Base-by-base conservation (phyloP, 2,329 filamentous ascomycete species). In the Nothopassalora personata region DNA sequence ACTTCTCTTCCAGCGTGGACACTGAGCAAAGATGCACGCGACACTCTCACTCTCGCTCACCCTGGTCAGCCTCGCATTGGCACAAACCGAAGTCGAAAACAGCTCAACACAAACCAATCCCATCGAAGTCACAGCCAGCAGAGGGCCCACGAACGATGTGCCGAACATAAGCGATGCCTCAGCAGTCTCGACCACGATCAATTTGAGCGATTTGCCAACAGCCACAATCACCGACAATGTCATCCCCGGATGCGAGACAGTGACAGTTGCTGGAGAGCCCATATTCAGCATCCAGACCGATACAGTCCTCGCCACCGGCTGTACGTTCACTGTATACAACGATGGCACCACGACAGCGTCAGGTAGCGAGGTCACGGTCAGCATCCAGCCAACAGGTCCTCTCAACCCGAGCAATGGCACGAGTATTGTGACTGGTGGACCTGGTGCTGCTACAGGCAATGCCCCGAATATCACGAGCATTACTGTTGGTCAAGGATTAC, bases 211-310 rank as follows among this genome's bases (percentile, higher is more conserved):
- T 8, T 18, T 51, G 4, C n/a, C 48, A 10, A 51, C 51, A 23
- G 15, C 48, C 30, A 52, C 57, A 36, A 48, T 62, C 48, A 58
- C 36, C 15, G 56, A 51, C 27, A 47, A 51, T 19, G 53, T 56
- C n/a, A 34, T 28, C 11, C 46, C 36, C 23, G 55, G 52, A 18
- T 64, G 62, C 47, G 39, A 58, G 15, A 60, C 58, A 4, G 54
- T 57, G 10, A 57, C 54, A 30, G 28, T 45, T 4, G 23, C 59
- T 45, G 52, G 52, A 19, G 56, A 61, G 19, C 18, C 56, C n/a
- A 28, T 63, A 9, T 61, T 64, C 55, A 63, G 58, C 33, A 64
- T 64, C 13, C 63, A 64, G 39, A 64, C 63, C 43, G 60, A 64
- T 46, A 64, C 63, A n/a, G 36, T 57, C 48, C 47, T 62, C 30